A percentile compares a stretch with the other conserved stretches of the same genome.
Evolutionary conservation across 768 basidiomycete species (phyloP).

Genomic region (Porphyrellus cyaneotinctus): DNA sequence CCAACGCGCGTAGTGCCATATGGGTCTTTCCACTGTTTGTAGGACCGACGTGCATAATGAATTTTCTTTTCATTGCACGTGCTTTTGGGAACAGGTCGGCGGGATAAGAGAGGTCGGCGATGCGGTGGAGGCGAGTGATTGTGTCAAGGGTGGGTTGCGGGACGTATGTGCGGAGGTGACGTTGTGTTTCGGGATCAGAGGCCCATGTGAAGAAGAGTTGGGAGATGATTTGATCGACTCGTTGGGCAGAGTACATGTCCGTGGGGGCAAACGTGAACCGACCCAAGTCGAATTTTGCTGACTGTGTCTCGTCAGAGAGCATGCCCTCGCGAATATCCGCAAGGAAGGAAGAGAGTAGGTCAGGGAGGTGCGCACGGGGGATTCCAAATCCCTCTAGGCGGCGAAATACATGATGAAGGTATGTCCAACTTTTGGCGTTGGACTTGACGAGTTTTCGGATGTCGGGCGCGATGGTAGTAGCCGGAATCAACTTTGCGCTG

Average conservation of each 20-base stretch:
- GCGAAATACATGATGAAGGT: constrained; percentile 24
- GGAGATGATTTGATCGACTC: constrained; percentile 48
- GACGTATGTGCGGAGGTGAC: constrained; percentile 25
- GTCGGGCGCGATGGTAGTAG: constrained; percentile 7
- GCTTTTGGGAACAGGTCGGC: constrained; percentile 49
- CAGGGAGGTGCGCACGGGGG: constrained; percentile 33
- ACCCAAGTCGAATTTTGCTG: constrained; percentile 36
- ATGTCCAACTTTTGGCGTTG: constrained; percentile 40
- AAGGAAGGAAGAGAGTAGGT: constrained; percentile 43
- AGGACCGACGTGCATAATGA: constrained; percentile 95
- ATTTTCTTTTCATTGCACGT: constrained; percentile 60
- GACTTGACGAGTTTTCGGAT: constrained; percentile 30
- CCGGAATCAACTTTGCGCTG: background rate
- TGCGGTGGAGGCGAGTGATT: constrained; percentile 37
- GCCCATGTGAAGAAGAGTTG: constrained; percentile 58
- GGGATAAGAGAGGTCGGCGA: constrained; percentile 43
- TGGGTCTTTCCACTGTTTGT: constrained; percentile 98
- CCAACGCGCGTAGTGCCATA: constrained; percentile 84
- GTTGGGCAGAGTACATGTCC: constrained; percentile 21
- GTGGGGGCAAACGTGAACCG: constrained; percentile 40
- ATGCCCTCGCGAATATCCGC: constrained; percentile 35
- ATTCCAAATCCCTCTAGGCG: constrained; percentile 52
- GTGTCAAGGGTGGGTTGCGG: constrained; percentile 32
- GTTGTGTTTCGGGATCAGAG: constrained; percentile 30
- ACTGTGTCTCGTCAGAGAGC: constrained; percentile 12